A percentile compares a stretch with the other conserved stretches of the same genome.
These are phyloP conservation scores for Podila horticola DNA, from an alignment of 192 early-diverging fungal genomes.

Conservation along the genomic window DNA sequence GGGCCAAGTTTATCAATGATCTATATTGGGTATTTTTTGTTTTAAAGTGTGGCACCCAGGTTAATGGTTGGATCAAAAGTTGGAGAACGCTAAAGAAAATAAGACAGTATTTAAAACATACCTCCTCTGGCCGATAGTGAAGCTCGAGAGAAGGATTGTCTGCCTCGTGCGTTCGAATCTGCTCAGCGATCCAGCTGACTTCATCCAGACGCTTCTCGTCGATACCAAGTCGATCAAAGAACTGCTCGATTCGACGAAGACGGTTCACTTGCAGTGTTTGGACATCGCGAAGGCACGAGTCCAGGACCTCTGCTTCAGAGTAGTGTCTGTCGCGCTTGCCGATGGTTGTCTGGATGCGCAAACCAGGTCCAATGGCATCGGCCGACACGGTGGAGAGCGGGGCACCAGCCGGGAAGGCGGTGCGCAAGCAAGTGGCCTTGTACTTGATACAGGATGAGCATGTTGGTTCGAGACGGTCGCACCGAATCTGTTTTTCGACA, in stretches of 20 bases:
- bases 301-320: conserved; percentile 36
- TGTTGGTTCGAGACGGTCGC: conserved; percentile 40
- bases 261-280: conserved; percentile 26
- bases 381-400: conserved; percentile 36
- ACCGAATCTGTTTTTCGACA: conserved; percentile 28
- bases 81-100: neutral
- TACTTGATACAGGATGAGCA: conserved; percentile 50
- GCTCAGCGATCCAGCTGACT: conserved; percentile 36
- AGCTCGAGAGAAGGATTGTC: neutral
- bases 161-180: conserved; percentile 19
- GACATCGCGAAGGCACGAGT: conserved; percentile 44
- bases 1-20: conserved; percentile 25
- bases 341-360: conserved; percentile 9
- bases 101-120: neutral
- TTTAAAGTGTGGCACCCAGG: neutral
- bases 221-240: conserved; percentile 40
- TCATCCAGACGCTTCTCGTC: conserved; percentile 44
- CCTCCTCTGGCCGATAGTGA: conserved; percentile 26
- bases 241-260: conserved; percentile 37
- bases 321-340: conserved; percentile 36
- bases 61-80: neutral
- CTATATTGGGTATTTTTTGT: neutral
- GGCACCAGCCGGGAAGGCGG: conserved; percentile 26
- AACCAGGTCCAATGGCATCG: conserved; percentile 22
- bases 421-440: conserved; percentile 40